Evolutionary conservation across 495 filamentous ascomycete species (phyloP).

Genomic region (Penicillium macrosclerotiorum): DNA sequence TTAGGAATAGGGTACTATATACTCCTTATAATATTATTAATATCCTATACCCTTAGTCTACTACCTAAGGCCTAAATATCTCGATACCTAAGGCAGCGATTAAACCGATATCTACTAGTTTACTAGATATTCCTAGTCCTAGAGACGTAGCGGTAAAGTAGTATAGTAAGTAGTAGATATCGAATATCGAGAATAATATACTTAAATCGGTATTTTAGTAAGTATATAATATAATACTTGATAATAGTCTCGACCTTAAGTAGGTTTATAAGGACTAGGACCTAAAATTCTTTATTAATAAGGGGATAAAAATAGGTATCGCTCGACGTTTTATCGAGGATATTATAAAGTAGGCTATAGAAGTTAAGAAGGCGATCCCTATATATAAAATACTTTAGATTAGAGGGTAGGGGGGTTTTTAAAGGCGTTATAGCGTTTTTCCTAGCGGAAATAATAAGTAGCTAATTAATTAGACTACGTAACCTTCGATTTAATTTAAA

Average conservation of each 20-base stretch:
- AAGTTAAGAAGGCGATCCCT: neutral
- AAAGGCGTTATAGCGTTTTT: no score
- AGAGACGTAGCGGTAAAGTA: constrained; percentile 17
- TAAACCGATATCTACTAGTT: neutral
- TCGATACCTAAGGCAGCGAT: neutral
- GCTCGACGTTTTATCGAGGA: constrained; percentile 1
- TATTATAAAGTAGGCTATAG: neutral
- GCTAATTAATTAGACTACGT: no score
- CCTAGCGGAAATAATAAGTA: no score
- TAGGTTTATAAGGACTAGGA: constrained; percentile 25
- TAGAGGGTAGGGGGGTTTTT: no score
- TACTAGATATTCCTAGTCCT: constrained; percentile 12
- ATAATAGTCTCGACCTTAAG: constrained; percentile 20
- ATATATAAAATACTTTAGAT: no score
- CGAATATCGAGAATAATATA: constrained; percentile 10
- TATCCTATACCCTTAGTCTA: neutral
- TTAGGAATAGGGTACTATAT: constrained; percentile 2
- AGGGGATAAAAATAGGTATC: constrained; percentile 9
- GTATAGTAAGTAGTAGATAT: constrained; percentile 17
- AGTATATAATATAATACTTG: constrained; percentile 10
- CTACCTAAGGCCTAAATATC: neutral
- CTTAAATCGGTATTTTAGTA: constrained; percentile 16
- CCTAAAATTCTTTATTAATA: constrained; percentile 22
- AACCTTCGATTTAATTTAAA: no score
- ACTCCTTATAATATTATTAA: neutral